Conservation (phyloP, 768 basidiomycete species). For the Serendipita sp. region DNA sequence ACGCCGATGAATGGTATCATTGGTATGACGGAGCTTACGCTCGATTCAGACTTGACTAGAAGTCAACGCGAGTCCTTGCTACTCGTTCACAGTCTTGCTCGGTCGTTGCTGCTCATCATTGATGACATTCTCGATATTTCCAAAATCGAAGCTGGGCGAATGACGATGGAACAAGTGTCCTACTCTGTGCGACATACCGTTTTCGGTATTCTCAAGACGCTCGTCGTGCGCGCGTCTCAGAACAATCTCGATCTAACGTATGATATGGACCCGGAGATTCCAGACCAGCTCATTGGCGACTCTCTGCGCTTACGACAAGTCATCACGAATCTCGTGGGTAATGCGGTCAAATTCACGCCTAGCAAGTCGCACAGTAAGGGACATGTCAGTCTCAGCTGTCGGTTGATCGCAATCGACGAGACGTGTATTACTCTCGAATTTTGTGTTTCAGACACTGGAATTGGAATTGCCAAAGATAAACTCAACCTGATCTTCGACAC, state of each 20-base stretch:
- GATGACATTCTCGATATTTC: constrained; percentile 99
- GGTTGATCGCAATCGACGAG: constrained; percentile 63
- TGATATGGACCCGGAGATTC: constrained; percentile 88
- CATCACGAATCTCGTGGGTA: constrained; percentile 88
- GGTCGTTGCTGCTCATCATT: constrained; percentile 87
- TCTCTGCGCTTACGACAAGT: constrained; percentile 87
- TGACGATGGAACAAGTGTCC: constrained; percentile 99
- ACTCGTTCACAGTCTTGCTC: constrained; percentile 86
- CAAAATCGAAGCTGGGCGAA: constrained; percentile 97
- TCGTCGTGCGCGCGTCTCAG: constrained; percentile 93
- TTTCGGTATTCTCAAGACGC: constrained; percentile 93
- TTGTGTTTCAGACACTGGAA: constrained; percentile 94
- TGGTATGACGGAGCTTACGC: constrained; percentile 96
- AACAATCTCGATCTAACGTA: constrained; percentile 93
- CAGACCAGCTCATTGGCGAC: constrained; percentile 93
- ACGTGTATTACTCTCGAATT: constrained; percentile 84
- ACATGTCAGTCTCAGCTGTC: constrained; percentile 76
- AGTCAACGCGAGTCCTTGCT: constrained; percentile 91
- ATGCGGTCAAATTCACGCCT: constrained; percentile 95
- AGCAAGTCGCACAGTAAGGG: constrained; percentile 64
- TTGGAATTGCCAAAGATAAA: constrained; percentile 97
- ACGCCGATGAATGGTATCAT: constrained; percentile 99
- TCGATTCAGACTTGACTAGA: constrained; percentile 88
- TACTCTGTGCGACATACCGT: constrained; percentile 95
- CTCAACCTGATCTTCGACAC: constrained; percentile 97